Evolutionary conservation across 164 flowering plant genomes (phyloP).

Genomic region (Piper longum): DNA sequence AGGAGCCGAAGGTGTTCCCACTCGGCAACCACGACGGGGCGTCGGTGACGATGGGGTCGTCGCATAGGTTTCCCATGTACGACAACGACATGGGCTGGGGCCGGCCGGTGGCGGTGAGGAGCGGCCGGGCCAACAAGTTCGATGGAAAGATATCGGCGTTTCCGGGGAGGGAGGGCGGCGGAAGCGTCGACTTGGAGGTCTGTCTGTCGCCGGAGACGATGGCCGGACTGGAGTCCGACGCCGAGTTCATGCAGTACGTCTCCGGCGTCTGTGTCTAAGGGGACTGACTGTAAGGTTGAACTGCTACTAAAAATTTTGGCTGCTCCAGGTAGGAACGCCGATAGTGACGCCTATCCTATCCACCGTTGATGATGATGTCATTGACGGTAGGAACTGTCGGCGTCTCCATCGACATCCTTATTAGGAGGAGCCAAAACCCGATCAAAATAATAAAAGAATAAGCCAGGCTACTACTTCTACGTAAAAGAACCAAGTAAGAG

Average conservation of each 20-base stretch:
- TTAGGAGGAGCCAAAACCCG: too few relatives aligned
- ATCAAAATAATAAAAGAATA: too few relatives aligned
- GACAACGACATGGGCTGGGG: conserved; percentile 89
- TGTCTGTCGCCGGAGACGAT: conserved; percentile 64
- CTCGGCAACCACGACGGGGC: conserved; percentile 68
- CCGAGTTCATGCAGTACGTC: conserved; percentile 44
- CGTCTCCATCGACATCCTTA: too few relatives aligned
- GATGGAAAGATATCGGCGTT: conserved; percentile 90
- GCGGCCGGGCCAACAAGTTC: conserved; percentile 71
- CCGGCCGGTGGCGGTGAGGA: conserved; percentile 59
- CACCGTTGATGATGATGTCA: too few relatives aligned
- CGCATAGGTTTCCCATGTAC: conserved; percentile 82
- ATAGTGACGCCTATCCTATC: too few relatives aligned
- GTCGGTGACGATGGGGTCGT: conserved; percentile 70
- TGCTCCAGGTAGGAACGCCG: too few relatives aligned
- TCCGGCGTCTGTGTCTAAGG: too few relatives aligned
- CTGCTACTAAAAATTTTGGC: too few relatives aligned
- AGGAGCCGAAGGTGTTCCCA: conserved; percentile 57
- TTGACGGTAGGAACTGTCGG: too few relatives aligned
- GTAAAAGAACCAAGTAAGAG: too few relatives aligned
- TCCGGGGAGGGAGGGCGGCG: conserved; percentile 80
- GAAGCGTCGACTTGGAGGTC: conserved; percentile 83
- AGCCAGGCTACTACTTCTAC: too few relatives aligned
- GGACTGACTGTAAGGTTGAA: too few relatives aligned
- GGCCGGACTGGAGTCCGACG: conserved; percentile 40